Conservation (phyloP, 23 red algal genomes). For the Gracilaria gracilis region DNA sequence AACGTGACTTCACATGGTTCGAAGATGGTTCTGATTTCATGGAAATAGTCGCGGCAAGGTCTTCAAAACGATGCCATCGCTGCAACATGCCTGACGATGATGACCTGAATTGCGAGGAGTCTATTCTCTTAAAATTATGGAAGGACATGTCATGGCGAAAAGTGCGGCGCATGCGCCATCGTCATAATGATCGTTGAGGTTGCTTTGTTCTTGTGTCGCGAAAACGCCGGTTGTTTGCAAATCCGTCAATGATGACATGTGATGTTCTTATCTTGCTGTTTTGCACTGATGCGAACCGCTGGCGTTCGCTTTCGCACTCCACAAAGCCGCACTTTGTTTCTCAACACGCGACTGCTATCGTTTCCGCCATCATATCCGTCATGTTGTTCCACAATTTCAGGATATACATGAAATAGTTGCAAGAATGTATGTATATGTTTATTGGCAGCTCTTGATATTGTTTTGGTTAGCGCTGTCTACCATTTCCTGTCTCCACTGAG, state of each 20-base stretch:
- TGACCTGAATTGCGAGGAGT: constrained; percentile 37
- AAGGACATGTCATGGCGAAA: constrained; percentile 65
- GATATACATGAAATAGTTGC: no score
- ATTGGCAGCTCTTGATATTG: no score
- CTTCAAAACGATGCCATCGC: constrained; percentile 17
- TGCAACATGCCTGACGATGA: constrained; percentile 17
- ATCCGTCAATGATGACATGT: not conserved
- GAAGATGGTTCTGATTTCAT: constrained; percentile 38
- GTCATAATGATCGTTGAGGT: not conserved
- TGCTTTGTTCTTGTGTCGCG: not conserved
- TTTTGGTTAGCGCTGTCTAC: no score
- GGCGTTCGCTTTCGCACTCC: no score
- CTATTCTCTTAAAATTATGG: constrained; percentile 49
- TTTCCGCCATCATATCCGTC: no score
- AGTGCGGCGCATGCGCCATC: constrained; percentile 48
- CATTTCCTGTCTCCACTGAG: no score
- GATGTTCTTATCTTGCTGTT: not conserved
- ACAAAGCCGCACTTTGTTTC: no score
- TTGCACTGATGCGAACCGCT: not conserved
- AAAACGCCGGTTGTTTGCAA: not conserved
- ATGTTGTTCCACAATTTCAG: no score
- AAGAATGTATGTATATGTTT: no score
- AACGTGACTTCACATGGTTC: constrained; percentile 60
- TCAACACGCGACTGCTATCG: no score
- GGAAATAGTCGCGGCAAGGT: constrained; percentile 22